A percentile compares a stretch with the other conserved stretches of the same genome.
These are phyloP conservation scores for Nakazawaea ambrosiae DNA, from an alignment of 805 yeast genomes.

Conservation along the genomic window DNA sequence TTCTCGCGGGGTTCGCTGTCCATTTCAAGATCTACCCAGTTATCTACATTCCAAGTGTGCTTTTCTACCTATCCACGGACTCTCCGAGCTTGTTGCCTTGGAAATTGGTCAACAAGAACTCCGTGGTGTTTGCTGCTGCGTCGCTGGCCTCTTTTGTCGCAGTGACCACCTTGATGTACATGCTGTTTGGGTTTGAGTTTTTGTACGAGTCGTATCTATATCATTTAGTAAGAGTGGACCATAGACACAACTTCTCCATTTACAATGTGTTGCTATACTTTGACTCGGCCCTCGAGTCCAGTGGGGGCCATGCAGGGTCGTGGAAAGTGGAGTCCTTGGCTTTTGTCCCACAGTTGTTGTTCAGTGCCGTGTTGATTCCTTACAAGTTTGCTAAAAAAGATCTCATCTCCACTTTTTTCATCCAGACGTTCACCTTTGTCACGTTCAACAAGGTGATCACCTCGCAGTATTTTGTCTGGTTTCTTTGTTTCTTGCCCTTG, in stretches of 20 bases:
- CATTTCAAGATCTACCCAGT: conserved; percentile 93
- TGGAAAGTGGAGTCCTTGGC: conserved; percentile 41
- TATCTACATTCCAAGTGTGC: conserved; percentile 72
- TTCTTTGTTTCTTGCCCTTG: conserved; percentile 75
- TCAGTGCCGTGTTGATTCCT: conserved; percentile 59
- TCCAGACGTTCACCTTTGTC: conserved; percentile 76
- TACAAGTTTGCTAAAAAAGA: conserved; percentile 33
- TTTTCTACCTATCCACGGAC: conserved; percentile 33
- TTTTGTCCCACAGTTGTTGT: conserved; percentile 71
- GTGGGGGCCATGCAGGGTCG: neutral
- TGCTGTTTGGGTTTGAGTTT: conserved; percentile 66
- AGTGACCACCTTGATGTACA: conserved; percentile 56
- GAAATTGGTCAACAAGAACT: conserved; percentile 32
- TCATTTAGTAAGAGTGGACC: conserved; percentile 80
- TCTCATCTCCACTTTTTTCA: conserved; percentile 49
- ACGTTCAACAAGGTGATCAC: conserved; percentile 81
- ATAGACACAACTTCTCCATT: conserved; percentile 89
- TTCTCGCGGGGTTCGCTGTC: conserved; percentile 66
- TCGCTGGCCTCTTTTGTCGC: conserved; percentile 35
- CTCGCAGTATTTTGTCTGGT: conserved; percentile 96
- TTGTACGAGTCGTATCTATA: conserved; percentile 73
- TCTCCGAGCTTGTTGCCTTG: conserved; percentile 16
- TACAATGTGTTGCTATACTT: conserved; percentile 72
- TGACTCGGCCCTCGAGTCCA: conserved; percentile 33
- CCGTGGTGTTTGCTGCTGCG: conserved; percentile 34